Conservation (phyloP, 768 basidiomycete genomes). For the Baorangia bicolor region DNA sequence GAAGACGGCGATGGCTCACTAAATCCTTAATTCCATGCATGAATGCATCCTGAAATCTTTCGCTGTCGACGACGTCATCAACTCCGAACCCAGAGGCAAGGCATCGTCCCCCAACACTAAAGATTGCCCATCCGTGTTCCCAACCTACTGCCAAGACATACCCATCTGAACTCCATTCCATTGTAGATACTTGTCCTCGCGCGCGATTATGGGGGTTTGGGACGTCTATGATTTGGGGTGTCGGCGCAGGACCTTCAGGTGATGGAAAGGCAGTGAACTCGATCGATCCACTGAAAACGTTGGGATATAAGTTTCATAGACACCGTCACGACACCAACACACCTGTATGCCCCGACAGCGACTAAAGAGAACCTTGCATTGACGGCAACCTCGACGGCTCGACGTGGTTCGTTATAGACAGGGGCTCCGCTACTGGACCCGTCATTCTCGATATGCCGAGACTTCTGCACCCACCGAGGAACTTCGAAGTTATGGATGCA, state of each 20-base stretch:
- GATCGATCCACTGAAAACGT: conserved; percentile 53
- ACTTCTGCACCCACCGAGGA: conserved; percentile 81
- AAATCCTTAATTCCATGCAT: conserved; percentile 77
- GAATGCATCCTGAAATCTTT: conserved; percentile 75
- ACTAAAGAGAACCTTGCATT: conserved; percentile 81
- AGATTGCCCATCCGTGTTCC: conserved; percentile 86
- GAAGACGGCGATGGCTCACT: conserved; percentile 42
- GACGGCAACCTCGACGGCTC: conserved; percentile 63
- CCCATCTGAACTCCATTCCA: conserved; percentile 96
- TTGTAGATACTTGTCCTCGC: conserved; percentile 59
- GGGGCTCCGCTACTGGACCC: conserved; percentile 31
- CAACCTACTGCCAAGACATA: conserved; percentile 94
- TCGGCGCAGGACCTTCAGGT: conserved; percentile 53
- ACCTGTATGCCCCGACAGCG: conserved; percentile 78
- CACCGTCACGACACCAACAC: not conserved
- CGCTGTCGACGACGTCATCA: conserved; percentile 58
- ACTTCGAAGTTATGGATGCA: conserved; percentile 75
- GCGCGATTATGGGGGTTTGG: conserved; percentile 58
- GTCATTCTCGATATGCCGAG: conserved; percentile 52
- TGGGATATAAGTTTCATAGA: not conserved
- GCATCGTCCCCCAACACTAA: conserved; percentile 87
- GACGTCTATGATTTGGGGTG: conserved; percentile 60
- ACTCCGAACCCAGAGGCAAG: conserved; percentile 75
- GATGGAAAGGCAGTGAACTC: conserved; percentile 70
- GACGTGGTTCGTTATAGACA: conserved; percentile 62